Evolutionary conservation across 306 rosid species (phyloP), one percentile per base, ranked within the genome.

Genomic region (Urtica urens): DNA sequence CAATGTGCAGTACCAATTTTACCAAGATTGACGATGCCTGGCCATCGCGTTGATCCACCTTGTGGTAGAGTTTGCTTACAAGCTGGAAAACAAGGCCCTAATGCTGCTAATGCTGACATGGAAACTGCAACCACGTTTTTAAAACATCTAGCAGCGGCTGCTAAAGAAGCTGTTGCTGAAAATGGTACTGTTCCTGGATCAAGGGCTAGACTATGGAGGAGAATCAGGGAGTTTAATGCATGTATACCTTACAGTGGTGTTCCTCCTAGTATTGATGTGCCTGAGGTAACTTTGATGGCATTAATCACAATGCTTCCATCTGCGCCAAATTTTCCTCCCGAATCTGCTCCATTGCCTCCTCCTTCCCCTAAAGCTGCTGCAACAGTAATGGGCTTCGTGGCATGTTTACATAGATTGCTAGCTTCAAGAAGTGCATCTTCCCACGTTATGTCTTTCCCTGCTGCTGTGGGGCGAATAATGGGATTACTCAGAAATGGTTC

Each of bases 281-380:
- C 96, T 10, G 99, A 85, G 76, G 99, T 92, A 72, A 85, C 96
- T 38, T 67, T 92, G 74, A 85, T 92, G 99, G 96, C 99, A 63
- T 85, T 92, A 73, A 85, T 92, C 54, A 92, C 94, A 26, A 85
- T 92, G 99, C 94, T 92, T 67, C 99, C 99, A 30, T 78, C 96
- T n/a, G 76, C 87, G 18, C 96, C 96, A 21, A 85, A 82, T 79
- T 83, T 85, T 82, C 99, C 99, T 66, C 96, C 99, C 13, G 99
- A 92, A 63, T 69, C 83, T 59, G 95, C 92, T 73, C 93, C 99
- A n/a, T 42, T 92, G 78, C 99, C 99, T 30, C 83, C 99, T 35
- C 99, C 99, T 69, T 92, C 99, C 24, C 99, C 99, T 42, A 92
- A 92, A 85, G 99, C 96, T 38, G 99, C 99, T 54, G 99, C 99